Percentiles rank a stretch among this genome's conserved stretches.
Evolutionary conservation across 148 eudicot genomes (phyloP).

Genomic region (Fallopia convolvulus): DNA sequence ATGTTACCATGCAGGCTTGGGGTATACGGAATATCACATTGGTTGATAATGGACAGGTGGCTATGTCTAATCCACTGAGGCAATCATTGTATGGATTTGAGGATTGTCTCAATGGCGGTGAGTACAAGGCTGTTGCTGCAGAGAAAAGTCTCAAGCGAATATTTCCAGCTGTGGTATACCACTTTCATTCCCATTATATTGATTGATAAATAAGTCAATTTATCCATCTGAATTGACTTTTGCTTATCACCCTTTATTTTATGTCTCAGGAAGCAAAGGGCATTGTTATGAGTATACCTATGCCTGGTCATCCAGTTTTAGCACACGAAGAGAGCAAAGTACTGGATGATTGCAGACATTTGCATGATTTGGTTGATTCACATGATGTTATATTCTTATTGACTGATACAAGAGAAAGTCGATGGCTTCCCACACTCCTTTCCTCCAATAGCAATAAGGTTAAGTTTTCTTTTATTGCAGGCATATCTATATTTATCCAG

Average conservation of each 20-base stretch:
- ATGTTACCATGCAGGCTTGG: conserved; percentile 67
- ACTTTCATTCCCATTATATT: background rate
- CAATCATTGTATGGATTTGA: conserved; percentile 81
- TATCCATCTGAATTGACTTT: background rate
- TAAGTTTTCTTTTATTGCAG: background rate
- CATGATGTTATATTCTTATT: conserved; percentile 82
- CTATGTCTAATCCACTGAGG: conserved; percentile 94
- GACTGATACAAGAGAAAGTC: conserved; percentile 96
- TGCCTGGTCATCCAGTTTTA: conserved; percentile 94
- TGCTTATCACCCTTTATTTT: background rate
- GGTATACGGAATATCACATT: conserved; percentile 84
- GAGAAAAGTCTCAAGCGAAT: conserved; percentile 62
- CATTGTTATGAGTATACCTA: conserved; percentile 82
- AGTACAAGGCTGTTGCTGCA: conserved; percentile 71
- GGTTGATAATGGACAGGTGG: conserved; percentile 80
- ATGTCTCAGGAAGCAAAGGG: conserved; percentile 74
- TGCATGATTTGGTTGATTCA: conserved; percentile 58
- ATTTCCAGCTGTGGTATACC: conserved; percentile 72
- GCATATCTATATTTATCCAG: background rate
- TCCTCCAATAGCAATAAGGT: conserved; percentile 79
- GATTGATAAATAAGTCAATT: background rate
- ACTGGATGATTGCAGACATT: conserved; percentile 62
- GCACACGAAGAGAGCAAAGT: conserved; percentile 56
- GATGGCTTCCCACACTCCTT: conserved; percentile 92
- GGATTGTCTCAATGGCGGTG: conserved; percentile 85